phyloP scores from a whole-genome alignment of 1,284 basidiomycete species.

The Hemileia vastatrix region DNA sequence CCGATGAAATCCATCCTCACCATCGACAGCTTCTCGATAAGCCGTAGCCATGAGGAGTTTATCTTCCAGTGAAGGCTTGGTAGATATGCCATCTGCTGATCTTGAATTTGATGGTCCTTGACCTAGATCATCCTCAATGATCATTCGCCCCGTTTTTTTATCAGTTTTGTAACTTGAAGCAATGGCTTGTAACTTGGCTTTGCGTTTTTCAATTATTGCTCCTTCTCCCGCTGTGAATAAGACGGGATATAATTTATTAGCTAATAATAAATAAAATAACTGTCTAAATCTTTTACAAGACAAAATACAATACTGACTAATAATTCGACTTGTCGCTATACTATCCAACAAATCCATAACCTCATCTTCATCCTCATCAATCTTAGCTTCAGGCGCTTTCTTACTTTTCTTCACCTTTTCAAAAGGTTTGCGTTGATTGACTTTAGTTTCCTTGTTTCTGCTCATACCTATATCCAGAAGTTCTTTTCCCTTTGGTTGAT shows the following conservation, averaged over 20 bases:
- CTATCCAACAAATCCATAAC: conserved; percentile 91
- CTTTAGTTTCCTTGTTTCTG: conserved; percentile 32
- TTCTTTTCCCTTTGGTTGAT: conserved; percentile 29
- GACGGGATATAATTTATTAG: conserved; percentile 24
- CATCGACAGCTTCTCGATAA: conserved; percentile 69
- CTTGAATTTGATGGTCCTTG: conserved; percentile 33
- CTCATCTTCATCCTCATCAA: conserved; percentile 81
- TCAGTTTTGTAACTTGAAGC: conserved; percentile 80
- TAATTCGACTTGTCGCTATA: conserved; percentile 59
- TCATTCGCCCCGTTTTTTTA: conserved; percentile 72
- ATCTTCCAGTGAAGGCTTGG: conserved; percentile 43
- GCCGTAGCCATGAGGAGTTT: conserved; percentile 56
- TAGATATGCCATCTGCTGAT: conserved; percentile 50
- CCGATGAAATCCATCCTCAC: conserved; percentile 77
- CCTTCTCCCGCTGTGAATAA: conserved; percentile 50
- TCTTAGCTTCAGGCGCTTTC: conserved; percentile 52
- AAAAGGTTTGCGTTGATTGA: conserved; percentile 24
- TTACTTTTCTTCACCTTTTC: conserved; percentile 26
- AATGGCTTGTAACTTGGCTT: conserved; percentile 80
- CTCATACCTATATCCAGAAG: conserved; percentile 23
- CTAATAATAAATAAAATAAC: conserved; percentile 16
- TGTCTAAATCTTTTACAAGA: not conserved
- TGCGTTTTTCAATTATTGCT: conserved; percentile 48
- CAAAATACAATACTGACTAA: conserved; percentile 52
- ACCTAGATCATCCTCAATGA: conserved; percentile 58